Conservation (phyloP, 2,329 filamentous ascomycete species). For the Colletotrichum zoysiae region DNA sequence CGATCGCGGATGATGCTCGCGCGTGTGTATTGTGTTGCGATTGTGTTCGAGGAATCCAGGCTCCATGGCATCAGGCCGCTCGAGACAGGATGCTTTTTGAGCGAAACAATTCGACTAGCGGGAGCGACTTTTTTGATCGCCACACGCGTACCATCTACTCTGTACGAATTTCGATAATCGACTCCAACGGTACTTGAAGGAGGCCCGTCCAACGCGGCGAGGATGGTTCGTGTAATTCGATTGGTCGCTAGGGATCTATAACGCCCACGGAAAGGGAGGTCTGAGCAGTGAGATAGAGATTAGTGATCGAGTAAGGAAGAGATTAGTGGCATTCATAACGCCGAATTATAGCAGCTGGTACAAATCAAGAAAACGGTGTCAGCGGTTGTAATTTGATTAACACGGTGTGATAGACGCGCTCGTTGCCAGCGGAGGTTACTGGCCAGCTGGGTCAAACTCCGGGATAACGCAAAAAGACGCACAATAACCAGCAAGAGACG, state of each 20-base stretch:
- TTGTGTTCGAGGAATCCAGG: background rate
- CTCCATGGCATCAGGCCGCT: too few species aligned
- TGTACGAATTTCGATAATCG: background rate
- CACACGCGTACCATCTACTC: background rate
- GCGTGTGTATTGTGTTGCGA: background rate
- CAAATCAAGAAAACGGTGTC: background rate
- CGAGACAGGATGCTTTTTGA: background rate
- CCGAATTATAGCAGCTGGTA: too few species aligned
- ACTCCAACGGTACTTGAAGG: background rate
- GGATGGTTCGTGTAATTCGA: background rate
- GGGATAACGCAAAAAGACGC: too few species aligned
- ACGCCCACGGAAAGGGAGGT: background rate
- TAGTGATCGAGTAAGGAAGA: background rate
- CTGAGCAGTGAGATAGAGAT: background rate
- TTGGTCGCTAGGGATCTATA: background rate
- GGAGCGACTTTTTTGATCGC: background rate
- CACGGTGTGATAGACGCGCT: too few species aligned
- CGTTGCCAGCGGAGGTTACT: background rate
- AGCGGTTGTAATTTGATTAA: background rate
- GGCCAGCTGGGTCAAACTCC: background rate
- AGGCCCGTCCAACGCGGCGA: background rate
- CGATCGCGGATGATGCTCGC: background rate
- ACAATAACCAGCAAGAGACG: background rate
- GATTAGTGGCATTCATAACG: background rate
- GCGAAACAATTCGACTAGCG: too few species aligned